Evolutionary conservation across 768 basidiomycete species (phyloP).

Genomic region (Psilocybe tampanensis): DNA sequence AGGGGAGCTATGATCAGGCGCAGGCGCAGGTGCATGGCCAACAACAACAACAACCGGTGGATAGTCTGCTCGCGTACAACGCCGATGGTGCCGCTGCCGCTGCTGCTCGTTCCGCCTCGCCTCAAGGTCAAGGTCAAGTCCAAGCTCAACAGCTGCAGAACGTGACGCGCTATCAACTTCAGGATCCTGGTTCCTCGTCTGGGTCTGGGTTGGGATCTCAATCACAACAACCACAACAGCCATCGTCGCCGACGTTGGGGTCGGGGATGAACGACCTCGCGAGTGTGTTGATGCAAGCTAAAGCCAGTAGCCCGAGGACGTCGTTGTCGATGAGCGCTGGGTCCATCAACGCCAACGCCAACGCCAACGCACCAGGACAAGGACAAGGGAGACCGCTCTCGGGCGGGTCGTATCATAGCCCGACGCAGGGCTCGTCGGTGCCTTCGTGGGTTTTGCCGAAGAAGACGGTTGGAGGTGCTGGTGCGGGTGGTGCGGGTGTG

Average conservation of each 20-base stretch:
- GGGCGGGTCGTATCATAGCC: slow-evolving; percentile 12
- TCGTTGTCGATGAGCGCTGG: too few species aligned
- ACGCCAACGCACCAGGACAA: slow-evolving; percentile 8
- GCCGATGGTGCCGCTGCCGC: slow-evolving; percentile 5
- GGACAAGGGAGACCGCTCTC: not conserved
- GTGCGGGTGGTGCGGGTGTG: too few species aligned
- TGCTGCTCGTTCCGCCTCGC: slow-evolving; percentile 6
- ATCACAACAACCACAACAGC: too few species aligned
- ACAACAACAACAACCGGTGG: slow-evolving; percentile 15
- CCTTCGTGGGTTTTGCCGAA: slow-evolving; percentile 52
- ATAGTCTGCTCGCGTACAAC: slow-evolving; percentile 9
- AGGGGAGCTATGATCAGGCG: slow-evolving; percentile 7
- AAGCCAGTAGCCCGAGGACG: too few species aligned
- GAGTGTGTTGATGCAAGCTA: too few species aligned
- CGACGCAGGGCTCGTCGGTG: slow-evolving; percentile 19
- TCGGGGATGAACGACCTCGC: too few species aligned
- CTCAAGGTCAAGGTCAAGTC: slow-evolving; percentile 18
- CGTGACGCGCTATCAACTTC: slow-evolving; percentile 13
- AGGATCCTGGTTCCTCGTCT: slow-evolving; percentile 18
- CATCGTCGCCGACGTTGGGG: too few species aligned
- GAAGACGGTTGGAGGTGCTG: slow-evolving; percentile 19
- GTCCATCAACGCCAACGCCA: slow-evolving; percentile 4
- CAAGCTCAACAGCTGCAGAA: slow-evolving; percentile 26
- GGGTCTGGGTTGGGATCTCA: too few species aligned
- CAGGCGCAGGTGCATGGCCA: slow-evolving; percentile 19